Percentiles rank a stretch among this genome's conserved stretches.
phyloP scores from a whole-genome alignment of 2,329 filamentous ascomycete species.

The Aspergillus persii region DNA sequence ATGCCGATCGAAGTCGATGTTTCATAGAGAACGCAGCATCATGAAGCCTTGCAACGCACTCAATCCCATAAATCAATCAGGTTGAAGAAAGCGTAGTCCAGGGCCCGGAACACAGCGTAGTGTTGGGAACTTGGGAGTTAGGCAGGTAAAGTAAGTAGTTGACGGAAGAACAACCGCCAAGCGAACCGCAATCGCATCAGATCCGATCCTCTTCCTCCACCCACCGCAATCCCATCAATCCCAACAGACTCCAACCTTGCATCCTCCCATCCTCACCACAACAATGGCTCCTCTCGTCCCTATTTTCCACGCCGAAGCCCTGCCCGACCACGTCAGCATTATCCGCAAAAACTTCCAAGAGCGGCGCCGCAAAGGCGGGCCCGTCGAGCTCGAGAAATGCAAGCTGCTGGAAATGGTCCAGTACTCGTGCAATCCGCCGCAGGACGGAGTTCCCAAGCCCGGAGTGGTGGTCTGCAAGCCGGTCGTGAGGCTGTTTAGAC shows the following conservation, averaged over 20 bases:
- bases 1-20: background rate
- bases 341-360: slow-evolving; percentile 45
- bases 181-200: background rate
- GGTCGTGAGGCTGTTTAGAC: slow-evolving; percentile 58
- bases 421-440: slow-evolving; percentile 59
- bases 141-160: background rate
- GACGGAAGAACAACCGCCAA: background rate
- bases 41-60: background rate
- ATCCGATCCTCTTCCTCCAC: background rate
- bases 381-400: slow-evolving; percentile 55
- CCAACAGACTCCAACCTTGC: background rate
- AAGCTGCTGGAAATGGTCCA: slow-evolving; percentile 60
- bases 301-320: slow-evolving; percentile 52
- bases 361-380: slow-evolving; percentile 51
- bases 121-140: background rate
- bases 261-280: background rate
- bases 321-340: slow-evolving; percentile 52
- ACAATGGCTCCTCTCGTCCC: slow-evolving; percentile 57
- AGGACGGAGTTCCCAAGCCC: slow-evolving; percentile 40
- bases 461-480: slow-evolving; percentile 54
- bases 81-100: background rate
- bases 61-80: background rate
- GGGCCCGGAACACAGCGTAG: no score
- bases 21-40: background rate
- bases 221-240: background rate